These are phyloP conservation scores for Myxozyma geophila DNA, from an alignment of 805 yeast genomes.

Conservation along the genomic window DNA sequence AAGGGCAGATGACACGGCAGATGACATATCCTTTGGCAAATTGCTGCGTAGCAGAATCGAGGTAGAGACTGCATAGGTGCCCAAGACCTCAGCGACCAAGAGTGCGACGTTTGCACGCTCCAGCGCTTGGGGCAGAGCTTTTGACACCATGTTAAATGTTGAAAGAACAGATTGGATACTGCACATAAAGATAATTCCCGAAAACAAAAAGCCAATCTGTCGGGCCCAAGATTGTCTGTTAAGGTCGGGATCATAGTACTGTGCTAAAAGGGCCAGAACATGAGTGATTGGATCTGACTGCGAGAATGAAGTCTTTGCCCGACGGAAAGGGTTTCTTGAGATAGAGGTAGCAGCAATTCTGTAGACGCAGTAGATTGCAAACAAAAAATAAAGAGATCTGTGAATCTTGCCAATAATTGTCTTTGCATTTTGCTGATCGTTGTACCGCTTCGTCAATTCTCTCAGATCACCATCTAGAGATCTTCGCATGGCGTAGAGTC, in stretches of 20 bases:
- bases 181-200: constrained; percentile 47
- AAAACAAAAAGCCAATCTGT: constrained; percentile 48
- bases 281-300: constrained; percentile 38
- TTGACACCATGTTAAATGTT: constrained; percentile 43
- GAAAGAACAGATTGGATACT: constrained; percentile 47
- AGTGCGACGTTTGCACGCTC: constrained; percentile 39
- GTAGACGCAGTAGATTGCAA: constrained; percentile 50
- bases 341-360: constrained; percentile 45
- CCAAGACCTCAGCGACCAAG: constrained; percentile 46
- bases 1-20: constrained; percentile 49
- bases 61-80: constrained; percentile 49
- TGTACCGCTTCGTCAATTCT: constrained; percentile 37
- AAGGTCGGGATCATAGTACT: constrained; percentile 37
- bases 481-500: constrained; percentile 43
- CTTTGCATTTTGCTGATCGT: constrained; percentile 38
- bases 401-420: constrained; percentile 45
- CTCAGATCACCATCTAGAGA: constrained; percentile 45
- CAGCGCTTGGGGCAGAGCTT: constrained; percentile 42
- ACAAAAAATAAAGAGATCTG: constrained; percentile 40
- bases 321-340: constrained; percentile 41
- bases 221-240: constrained; percentile 47
- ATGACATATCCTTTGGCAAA: constrained; percentile 48
- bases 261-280: constrained; percentile 36
- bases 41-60: constrained; percentile 49
- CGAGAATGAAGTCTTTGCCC: constrained; percentile 31